A percentile compares a stretch with the other conserved stretches of the same genome.
Conservation (phyloP, 2,329 filamentous ascomycete genomes). For the Cladosporium sp. region DNA sequence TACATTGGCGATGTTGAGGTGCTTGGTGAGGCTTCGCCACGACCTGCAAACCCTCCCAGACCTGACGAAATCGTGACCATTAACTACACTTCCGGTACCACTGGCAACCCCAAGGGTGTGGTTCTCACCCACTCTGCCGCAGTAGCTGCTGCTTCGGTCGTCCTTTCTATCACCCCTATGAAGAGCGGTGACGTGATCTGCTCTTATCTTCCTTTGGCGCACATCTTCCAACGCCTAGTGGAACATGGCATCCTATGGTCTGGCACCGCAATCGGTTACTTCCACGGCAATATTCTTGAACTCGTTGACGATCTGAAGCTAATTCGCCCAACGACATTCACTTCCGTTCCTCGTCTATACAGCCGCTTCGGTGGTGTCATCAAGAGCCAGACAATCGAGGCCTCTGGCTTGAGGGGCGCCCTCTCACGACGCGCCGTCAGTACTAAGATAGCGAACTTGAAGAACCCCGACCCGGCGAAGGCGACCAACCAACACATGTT, state of each 20-base stretch:
- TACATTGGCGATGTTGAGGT: constrained; percentile 79
- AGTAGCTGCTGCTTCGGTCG: constrained; percentile 67
- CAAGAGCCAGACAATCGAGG: constrained; percentile 74
- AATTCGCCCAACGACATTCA: constrained; percentile 77
- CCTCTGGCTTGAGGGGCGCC: constrained; percentile 75
- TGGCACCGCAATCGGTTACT: constrained; percentile 81
- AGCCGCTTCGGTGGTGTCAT: constrained; percentile 87
- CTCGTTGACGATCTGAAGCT: constrained; percentile 90
- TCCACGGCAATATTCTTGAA: constrained; percentile 84
- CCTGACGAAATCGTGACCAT: constrained; percentile 81
- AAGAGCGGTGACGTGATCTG: constrained; percentile 65
- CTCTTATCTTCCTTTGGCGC: constrained; percentile 90
- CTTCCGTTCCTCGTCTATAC: constrained; percentile 87
- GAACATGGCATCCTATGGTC: constrained; percentile 74
- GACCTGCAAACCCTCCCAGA: constrained; percentile 68
- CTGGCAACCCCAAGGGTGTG: constrained; percentile 79
- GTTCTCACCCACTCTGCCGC: constrained; percentile 80
- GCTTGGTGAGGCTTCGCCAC: constrained; percentile 69
- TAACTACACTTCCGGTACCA: constrained; percentile 88
- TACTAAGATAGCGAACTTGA: constrained; percentile 77
- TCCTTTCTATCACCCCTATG: constrained; percentile 55
- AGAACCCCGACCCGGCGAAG: constrained; percentile 61
- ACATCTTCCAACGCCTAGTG: constrained; percentile 85
- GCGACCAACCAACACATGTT: constrained; percentile 77
- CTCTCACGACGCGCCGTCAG: constrained; percentile 77